Conservation (phyloP, 495 filamentous ascomycete species). For the Apiosordaria backusii region DNA sequence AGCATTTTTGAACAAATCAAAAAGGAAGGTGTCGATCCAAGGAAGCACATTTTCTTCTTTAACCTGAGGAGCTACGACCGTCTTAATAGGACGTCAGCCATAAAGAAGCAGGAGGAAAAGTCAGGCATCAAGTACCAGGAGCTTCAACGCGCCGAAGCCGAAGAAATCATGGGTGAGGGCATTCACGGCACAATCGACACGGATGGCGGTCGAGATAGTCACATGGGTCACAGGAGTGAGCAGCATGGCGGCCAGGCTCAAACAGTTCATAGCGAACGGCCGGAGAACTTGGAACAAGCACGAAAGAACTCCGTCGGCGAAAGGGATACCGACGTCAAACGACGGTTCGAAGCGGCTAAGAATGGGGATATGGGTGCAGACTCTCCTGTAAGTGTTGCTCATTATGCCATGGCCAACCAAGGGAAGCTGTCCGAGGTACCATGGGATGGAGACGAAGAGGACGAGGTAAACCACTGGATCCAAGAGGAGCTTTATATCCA, state of each 20-base stretch:
- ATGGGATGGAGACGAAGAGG: conserved; percentile 65
- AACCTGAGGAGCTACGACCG: conserved; percentile 88
- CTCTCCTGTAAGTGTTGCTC: conserved; percentile 67
- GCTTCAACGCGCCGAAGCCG: conserved; percentile 78
- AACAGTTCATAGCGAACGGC: conserved; percentile 37
- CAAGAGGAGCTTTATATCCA: conserved; percentile 96
- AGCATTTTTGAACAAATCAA: conserved; percentile 80
- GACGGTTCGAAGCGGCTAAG: conserved; percentile 61
- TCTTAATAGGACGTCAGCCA: conserved; percentile 69
- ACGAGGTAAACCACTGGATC: conserved; percentile 80
- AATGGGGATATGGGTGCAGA: conserved; percentile 40
- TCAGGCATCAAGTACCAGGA: conserved; percentile 81
- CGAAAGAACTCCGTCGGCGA: conserved; percentile 54
- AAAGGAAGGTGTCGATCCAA: conserved; percentile 75
- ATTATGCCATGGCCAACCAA: conserved; percentile 73
- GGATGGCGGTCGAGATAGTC: conserved; percentile 35
- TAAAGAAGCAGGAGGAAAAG: conserved; percentile 67
- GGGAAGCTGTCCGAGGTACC: conserved; percentile 62
- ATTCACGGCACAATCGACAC: conserved; percentile 57
- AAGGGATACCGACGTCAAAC: conserved; percentile 49
- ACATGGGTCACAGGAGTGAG: conserved; percentile 40
- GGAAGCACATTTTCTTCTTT: conserved; percentile 82
- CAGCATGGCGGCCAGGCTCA: conserved; percentile 36
- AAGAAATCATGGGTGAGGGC: conserved; percentile 75
- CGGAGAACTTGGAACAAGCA: conserved; percentile 48